Percentiles rank a stretch among this genome's conserved stretches.
Evolutionary conservation across 371 early-diverging fungal genomes (phyloP).

Genomic region (Lichtheimia hyalospora): DNA sequence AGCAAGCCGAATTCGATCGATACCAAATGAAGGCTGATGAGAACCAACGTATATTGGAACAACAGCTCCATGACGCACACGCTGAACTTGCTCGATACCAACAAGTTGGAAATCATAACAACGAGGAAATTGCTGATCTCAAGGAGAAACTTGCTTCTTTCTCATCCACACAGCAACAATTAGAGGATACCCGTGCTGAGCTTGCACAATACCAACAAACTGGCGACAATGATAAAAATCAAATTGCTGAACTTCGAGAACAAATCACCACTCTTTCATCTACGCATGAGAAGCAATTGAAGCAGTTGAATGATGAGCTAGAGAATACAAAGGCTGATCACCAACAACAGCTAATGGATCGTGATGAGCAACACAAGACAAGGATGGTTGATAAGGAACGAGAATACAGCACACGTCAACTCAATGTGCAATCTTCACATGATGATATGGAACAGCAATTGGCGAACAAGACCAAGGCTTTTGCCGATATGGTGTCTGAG

Average conservation of each 20-base stretch:
- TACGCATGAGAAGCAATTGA: not conserved
- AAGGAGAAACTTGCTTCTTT: not conserved
- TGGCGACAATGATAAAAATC: not conserved
- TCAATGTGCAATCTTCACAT: not conserved
- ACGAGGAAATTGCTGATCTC: not conserved
- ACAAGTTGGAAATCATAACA: too few species aligned
- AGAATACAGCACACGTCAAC: too few species aligned
- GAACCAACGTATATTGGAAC: too few species aligned
- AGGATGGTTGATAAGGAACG: too few species aligned
- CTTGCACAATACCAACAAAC: not conserved
- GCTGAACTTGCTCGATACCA: too few species aligned
- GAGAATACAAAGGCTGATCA: not conserved
- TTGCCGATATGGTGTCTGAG: not conserved
- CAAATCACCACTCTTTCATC: not conserved
- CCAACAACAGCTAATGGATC: not conserved
- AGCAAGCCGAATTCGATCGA: too few species aligned
- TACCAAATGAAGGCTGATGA: too few species aligned
- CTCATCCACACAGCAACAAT: not conserved
- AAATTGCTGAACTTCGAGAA: not conserved
- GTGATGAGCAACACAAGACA: not conserved
- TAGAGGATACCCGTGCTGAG: not conserved
- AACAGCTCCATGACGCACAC: too few species aligned
- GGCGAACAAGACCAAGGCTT: not conserved
- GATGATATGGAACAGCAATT: not conserved
- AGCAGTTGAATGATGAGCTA: not conserved